Evolutionary conservation across 768 basidiomycete genomes (phyloP), one percentile per base, ranked within the genome.

Genomic region (Coprinopsis cinerea): DNA sequence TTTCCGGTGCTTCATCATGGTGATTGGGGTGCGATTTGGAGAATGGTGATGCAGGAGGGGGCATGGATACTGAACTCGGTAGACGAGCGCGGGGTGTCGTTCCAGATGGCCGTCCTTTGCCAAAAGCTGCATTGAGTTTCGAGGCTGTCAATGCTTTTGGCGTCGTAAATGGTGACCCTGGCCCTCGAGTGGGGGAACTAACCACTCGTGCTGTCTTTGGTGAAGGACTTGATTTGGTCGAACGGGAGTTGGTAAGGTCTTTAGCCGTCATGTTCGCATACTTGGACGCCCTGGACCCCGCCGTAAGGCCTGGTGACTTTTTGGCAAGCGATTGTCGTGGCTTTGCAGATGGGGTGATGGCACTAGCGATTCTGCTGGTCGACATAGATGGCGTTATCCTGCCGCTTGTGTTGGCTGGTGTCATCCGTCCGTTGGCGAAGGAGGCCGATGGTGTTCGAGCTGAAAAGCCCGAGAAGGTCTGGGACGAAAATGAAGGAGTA

Each of bases 211-310:
- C 65, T 23, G 47, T 36, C 17, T 22, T 14, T 6, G 30, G 30
- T 9, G 47, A 61, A 46, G 64, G 57, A 40, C 55, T 53, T 11
- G 64, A 65, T 54, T 59, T 64, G 14, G 62, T 53, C 34, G 55
- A 55, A 44, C 54, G 58, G 25, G 52, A 54, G 14, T 45, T 52
- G 14, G 50, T 80, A 52, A 94, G 75, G 57, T 92, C 88, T 60
- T 85, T 81, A 0, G 91, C 91, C 1, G 89, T 93, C 78, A 92
- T 81, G 14, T 82, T 81, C 26, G 85, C 72, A 61, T 92, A 93
- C 63, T 85, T 88, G 36, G 87, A 85, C 9, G 92, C 91, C 39
- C 92, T 74, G 2, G 90, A 90, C 2, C 91, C 91, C 4, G 82
- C 82, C 2, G 91, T 39, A 11, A 39, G 11, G 10, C 11, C 6